These are phyloP conservation scores for Fusarium longipes DNA, from an alignment of 2,329 filamentous ascomycete species.

Conservation along the genomic window DNA sequence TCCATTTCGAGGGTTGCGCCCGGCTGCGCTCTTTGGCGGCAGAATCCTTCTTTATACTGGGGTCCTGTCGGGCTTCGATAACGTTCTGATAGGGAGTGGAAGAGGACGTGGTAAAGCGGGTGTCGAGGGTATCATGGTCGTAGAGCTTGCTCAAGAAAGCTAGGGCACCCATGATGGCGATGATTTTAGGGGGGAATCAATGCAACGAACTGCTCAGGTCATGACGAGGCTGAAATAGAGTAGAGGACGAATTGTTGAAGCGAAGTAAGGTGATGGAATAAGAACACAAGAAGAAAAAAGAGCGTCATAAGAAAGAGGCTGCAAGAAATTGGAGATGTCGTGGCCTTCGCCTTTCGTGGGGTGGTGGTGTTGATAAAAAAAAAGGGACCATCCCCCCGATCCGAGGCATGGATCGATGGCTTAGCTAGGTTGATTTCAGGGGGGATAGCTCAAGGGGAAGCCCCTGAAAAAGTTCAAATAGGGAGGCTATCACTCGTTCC, in stretches of 20 bases:
- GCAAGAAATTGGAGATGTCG: conserved; percentile 37
- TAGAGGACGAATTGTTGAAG: not conserved
- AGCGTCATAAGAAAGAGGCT: conserved; percentile 12
- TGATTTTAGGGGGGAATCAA: conserved; percentile 25
- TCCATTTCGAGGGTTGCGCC: conserved; percentile 79
- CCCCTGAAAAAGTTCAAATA: conserved; percentile 41
- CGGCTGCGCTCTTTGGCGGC: conserved; percentile 54
- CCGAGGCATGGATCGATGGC: conserved; percentile 31
- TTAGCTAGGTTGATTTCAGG: conserved; percentile 31
- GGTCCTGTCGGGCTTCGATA: conserved; percentile 62
- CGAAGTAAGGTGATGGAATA: not conserved
- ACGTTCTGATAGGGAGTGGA: conserved; percentile 72
- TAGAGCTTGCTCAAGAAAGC: conserved; percentile 67
- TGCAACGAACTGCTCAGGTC: conserved; percentile 34
- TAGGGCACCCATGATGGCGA: conserved; percentile 55
- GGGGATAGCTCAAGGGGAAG: conserved; percentile 25
- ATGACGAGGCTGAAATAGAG: conserved; percentile 27
- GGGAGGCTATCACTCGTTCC: conserved; percentile 34
- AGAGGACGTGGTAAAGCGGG: conserved; percentile 75
- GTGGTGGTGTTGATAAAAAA: conserved; percentile 42
- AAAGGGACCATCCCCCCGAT: conserved; percentile 36
- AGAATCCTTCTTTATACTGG: conserved; percentile 49
- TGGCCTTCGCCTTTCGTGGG: conserved; percentile 45
- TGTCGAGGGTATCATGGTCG: conserved; percentile 71
- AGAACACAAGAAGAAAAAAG: conserved; percentile 2